Evolutionary conservation across 1,139 yeast genomes (phyloP), one percentile per base, ranked within the genome.

Genomic region (Scheffersomyces stambukii): DNA sequence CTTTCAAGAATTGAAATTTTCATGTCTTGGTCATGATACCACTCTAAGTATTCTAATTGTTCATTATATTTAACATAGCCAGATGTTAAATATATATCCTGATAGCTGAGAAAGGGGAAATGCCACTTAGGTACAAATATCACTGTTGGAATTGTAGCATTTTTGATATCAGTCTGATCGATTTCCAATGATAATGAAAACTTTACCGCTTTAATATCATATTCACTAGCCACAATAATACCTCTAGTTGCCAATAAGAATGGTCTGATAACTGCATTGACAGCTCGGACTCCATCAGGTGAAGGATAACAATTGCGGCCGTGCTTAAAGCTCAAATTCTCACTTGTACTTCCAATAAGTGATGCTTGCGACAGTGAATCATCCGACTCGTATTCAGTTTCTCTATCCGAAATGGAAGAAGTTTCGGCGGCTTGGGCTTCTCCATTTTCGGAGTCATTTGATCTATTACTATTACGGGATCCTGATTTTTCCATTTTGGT

Each of bases 111-210:
- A 64, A 24, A 60, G 29, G 50, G 77, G 44, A 68, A 86, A 49
- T 88, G 95, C 68, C 77, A 71, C 18, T 64, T 64, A 0, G 96
- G 96, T 15, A 85, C 52, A 47, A 64, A 82, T 3, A 88, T 70
- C 23, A 72, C 58, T 0, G 89, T 79, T 1, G 83, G 77, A 8
- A 16, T 6, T 7, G 10, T 15, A 9, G 23, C 22, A 13, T 18
- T 26, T 8, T 6, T 13, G 6, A 17, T 13, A 22, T 26, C 29
- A 7, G 29, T 19, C 21, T 42, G 42, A 8, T 43, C 36, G 12
- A 64, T 24, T 1, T 53, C 42, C 15, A 84, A 49, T 5, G 68
- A 64, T 29, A 84, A 54, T 0, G 57, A 48, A 44, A 75, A 83
- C 21, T 53, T 55, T n/a, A 57, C 58, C 1, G 56, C 47, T 27